Percentiles rank a stretch among this genome's conserved stretches.
Conservation (phyloP, 1,284 basidiomycete genomes). For the Leccinum cinnamomeum region DNA sequence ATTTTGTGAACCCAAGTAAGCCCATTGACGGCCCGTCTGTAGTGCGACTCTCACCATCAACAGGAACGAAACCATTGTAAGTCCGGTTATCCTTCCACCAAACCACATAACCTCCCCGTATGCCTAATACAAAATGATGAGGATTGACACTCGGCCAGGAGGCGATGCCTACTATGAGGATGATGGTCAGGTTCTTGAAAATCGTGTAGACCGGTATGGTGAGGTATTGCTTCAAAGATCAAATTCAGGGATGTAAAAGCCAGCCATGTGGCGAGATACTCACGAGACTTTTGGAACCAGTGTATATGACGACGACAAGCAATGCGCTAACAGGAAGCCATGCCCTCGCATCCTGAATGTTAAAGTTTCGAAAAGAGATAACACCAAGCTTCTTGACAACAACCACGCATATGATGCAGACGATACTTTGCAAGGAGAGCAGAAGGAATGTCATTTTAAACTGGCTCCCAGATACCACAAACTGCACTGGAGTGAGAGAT, state of each 20-base stretch:
- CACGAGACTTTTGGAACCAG: slow-evolving; percentile 95
- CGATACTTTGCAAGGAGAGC: slow-evolving; percentile 86
- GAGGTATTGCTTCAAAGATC: slow-evolving; percentile 74
- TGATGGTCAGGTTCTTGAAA: slow-evolving; percentile 99
- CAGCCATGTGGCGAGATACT: slow-evolving; percentile 34
- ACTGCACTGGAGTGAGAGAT: slow-evolving; percentile 48
- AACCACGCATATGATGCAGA: slow-evolving; percentile 81
- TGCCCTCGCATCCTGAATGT: slow-evolving; percentile 80
- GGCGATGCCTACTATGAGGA: slow-evolving; percentile 76
- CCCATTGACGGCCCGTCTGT: neutral
- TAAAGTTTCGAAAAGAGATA: slow-evolving; percentile 88
- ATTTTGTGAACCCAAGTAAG: neutral
- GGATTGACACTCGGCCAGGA: neutral
- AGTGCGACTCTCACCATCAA: slow-evolving; percentile 72
- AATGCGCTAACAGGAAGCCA: slow-evolving; percentile 96
- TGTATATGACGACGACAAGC: slow-evolving; percentile 96
- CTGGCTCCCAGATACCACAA: slow-evolving; percentile 88
- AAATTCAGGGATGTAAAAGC: slow-evolving; percentile 1
- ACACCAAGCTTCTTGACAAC: slow-evolving; percentile 77
- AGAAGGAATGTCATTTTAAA: slow-evolving; percentile 99
- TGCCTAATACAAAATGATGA: slow-evolving; percentile 50
- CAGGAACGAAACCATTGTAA: slow-evolving; percentile 88
- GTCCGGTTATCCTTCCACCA: slow-evolving; percentile 82
- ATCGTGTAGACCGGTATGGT: slow-evolving; percentile 96
- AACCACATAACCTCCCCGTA: slow-evolving; percentile 99